These are phyloP conservation scores for Pueraria montana DNA, from an alignment of 306 rosid genomes.

Conservation along the genomic window DNA sequence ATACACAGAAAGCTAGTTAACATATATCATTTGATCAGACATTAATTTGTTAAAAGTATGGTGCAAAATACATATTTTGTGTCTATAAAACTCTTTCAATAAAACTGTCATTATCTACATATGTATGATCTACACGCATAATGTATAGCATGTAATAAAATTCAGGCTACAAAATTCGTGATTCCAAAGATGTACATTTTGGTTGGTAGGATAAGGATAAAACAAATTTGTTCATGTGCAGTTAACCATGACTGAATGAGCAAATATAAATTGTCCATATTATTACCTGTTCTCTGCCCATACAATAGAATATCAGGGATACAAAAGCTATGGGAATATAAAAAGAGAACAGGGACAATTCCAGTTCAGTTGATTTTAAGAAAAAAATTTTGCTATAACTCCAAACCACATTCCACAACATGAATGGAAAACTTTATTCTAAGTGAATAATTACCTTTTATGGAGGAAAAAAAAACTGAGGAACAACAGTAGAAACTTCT, in stretches of 20 bases:
- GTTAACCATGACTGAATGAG: constrained; percentile 27
- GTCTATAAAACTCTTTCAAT: constrained; percentile 2
- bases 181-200: constrained; percentile 30
- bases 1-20: not conserved
- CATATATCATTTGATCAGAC: constrained; percentile 3
- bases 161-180: constrained; percentile 25
- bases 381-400: constrained; percentile 25
- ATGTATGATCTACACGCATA: not conserved
- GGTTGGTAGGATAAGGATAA: not conserved
- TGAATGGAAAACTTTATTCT: not conserved
- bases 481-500: constrained; percentile 23
- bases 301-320: not conserved
- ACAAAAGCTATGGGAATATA: constrained; percentile 6
- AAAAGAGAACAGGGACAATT: constrained; percentile 22
- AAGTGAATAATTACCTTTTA: not conserved
- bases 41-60: constrained; percentile 10
- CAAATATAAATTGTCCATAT: not conserved
- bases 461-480: not conserved
- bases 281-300: constrained; percentile 26
- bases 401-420: constrained; percentile 22
- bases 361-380: constrained; percentile 2
- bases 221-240: not conserved
- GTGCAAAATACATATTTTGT: not conserved
- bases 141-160: constrained; percentile 29
- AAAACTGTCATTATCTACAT: not conserved